Conservation (phyloP, 2,329 filamentous ascomycete species). For the Ceratocystis colombiana region DNA sequence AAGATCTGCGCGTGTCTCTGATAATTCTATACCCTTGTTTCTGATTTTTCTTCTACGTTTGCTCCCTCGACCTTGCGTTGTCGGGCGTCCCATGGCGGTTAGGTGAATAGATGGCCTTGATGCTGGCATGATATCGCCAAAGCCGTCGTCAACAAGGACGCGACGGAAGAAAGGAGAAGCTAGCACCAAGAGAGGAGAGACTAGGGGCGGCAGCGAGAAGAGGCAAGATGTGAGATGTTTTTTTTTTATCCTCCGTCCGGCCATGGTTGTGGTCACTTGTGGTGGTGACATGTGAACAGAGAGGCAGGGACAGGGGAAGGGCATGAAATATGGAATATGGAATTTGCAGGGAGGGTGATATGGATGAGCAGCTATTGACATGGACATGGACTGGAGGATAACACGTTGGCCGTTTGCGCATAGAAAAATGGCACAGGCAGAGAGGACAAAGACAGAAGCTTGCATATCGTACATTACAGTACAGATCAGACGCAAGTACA, state of each 20-base stretch:
- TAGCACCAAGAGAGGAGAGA: background rate
- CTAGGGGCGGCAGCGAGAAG: background rate
- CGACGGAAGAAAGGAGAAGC: background rate
- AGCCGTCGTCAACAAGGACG: background rate
- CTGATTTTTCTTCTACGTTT: background rate
- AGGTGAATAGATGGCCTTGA: background rate
- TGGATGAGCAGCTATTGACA: background rate
- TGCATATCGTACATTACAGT: background rate
- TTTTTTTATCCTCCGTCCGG: background rate
- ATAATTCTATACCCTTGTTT: background rate
- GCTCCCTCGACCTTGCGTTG: background rate
- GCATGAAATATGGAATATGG: background rate
- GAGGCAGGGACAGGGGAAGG: background rate
- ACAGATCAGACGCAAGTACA: background rate
- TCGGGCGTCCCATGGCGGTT: background rate
- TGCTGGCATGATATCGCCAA: background rate
- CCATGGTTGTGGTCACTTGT: background rate
- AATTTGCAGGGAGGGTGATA: background rate
- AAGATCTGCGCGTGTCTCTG: background rate
- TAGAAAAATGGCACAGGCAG: background rate
- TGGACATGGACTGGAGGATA: background rate
- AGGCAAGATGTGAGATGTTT: background rate
- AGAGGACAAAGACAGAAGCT: background rate
- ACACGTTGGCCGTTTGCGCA: background rate
- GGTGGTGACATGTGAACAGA: constrained; percentile 4